Evolutionary conservation across 805 yeast species (phyloP), one percentile per base, ranked within the genome.

Genomic region (Geotrichum ghanense): DNA sequence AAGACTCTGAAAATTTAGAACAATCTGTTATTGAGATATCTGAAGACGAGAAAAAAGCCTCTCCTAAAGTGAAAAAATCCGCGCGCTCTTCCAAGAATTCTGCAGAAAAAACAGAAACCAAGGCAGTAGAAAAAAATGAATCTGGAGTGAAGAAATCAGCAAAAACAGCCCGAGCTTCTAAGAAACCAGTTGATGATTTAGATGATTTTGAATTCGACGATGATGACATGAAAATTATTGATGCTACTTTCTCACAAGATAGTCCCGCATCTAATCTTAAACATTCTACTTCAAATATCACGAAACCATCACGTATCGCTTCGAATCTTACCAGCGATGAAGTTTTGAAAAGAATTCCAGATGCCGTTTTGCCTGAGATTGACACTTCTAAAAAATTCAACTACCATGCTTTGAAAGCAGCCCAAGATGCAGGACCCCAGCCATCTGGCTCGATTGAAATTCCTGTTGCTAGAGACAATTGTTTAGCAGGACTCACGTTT

Each of bases 391-490:
- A 72, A 45, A 74, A 72, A 35, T 72, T 76, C 56, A 78, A 75
- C 50, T 77, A 69, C 56, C 72, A 75, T 53, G 83, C 78, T 53
- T 72, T 75, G 58, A 76, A 76, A 53, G 75, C 78, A 2, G 25
- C 25, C 7, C 48, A 57, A 16, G 65, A 64, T 12, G 31, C 34
- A 20, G 6, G 40, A 46, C 23, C 46, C 27, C 23, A 26, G 39
- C 42, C 53, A 27, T 39, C 42, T 4, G 42, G 25, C 14, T 43
- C 49, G 10, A 42, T 64, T 22, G 79, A 76, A 14, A 68, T 88
- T 24, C 96, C 97, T 0, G 81, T 74, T 53, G 96, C 95, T 7
- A 74, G 79, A 9, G 85, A 88, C 2, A 81, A 89, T 60, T 92
- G 98, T 65, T 66, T 92, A 41, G 72, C 81, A 2, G 98, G 98